Evolutionary conservation across 257 asterid genomes (phyloP), one percentile per base, ranked within the genome.

Genomic region (Penstemon barbatus): DNA sequence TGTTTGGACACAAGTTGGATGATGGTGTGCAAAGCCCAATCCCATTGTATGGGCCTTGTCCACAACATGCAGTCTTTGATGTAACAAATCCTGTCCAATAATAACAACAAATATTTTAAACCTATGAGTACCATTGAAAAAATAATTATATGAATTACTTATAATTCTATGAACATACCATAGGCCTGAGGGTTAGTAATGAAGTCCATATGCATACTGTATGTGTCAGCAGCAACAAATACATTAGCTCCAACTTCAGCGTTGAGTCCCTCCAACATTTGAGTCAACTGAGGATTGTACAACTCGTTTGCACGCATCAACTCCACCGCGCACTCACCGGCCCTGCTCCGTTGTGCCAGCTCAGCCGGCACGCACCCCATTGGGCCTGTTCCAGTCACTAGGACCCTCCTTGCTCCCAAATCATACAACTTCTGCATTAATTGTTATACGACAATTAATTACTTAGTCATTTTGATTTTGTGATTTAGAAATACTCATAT

Each of bases 321-420:
- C 7, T 83, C 96, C 1, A 70, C 75, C 0, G 92, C 83, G 65
- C 99, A 94, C 65, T 86, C 73, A 0, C 97, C 99, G 8, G 78
- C 70, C 5, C 75, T 56, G 75, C 99, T 75, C 25, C 95, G 75
- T 19, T 52, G 4, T 0, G 99, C 99, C 5, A 87, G 77, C 54
- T 83, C 89, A 0, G 92, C 88, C 3, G 99, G 99, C 3, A 86
- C 96, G 58, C 99, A 94, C 0, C 99, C 99, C 50, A 93, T 57
- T 3, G 99, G 97, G 0, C 99, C 99, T 0, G 91, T 85, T 37
- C 97, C 97, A 0, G 96, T 93, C 63, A 93, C 97, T 37, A 93
- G 57, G 4, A 93, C 91, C 69, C 92, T 79, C 9, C 96, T 72
- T 2, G 93, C 96, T 50, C 96, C 96, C 56, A 84, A 42, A 0